Evolutionary conservation across 2,329 filamentous ascomycete genomes (phyloP).

Genomic region (Onygena corvina): DNA sequence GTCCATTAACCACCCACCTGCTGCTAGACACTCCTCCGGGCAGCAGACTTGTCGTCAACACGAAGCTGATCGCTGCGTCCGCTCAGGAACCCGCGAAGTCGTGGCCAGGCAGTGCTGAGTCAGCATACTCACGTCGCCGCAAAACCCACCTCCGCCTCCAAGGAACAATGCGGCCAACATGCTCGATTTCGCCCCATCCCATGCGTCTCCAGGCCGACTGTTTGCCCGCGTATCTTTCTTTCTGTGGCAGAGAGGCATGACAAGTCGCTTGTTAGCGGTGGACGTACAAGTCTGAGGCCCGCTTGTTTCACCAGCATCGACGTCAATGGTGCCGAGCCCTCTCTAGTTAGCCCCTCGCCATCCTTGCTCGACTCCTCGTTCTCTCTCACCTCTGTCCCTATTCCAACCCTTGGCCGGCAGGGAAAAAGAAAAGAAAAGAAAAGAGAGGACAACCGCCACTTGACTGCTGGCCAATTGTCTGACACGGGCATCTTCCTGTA

Average conservation of each 20-base stretch:
- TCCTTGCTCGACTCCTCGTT: background rate
- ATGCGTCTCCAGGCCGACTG: background rate
- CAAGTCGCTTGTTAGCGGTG: background rate
- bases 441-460: conserved; percentile 1
- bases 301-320: conserved; percentile 4
- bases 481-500: background rate
- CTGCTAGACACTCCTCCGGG: too few relatives aligned
- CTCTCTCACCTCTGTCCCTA: background rate
- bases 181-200: background rate
- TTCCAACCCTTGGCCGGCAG: background rate
- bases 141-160: too few relatives aligned
- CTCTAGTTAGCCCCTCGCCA: background rate
- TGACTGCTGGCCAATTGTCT: conserved; percentile 2
- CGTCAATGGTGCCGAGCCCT: conserved; percentile 5
- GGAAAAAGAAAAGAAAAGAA: conserved; percentile 9
- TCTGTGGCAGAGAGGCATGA: background rate
- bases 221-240: background rate
- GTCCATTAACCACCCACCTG: too few relatives aligned
- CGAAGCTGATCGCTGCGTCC: too few relatives aligned
- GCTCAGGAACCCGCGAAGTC: too few relatives aligned
- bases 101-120: too few relatives aligned
- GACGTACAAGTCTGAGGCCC: background rate
- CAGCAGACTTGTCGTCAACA: too few relatives aligned
- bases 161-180: too few relatives aligned
- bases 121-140: too few relatives aligned